Evolutionary conservation across 805 yeast genomes (phyloP), one percentile per base, ranked within the genome.

Genomic region (Yarrowia hollandica): DNA sequence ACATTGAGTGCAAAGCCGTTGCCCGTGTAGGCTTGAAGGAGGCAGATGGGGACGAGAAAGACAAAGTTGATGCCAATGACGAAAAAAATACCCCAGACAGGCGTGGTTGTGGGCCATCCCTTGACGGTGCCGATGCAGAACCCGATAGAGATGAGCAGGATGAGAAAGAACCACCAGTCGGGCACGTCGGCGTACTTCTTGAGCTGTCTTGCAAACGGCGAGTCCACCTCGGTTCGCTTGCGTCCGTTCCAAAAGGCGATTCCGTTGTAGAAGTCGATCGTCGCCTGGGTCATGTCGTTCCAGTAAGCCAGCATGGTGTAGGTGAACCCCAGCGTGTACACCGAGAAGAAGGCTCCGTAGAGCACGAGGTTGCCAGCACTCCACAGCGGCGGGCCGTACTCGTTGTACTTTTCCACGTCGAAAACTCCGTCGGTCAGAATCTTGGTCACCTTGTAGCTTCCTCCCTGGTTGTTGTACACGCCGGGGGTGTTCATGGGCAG

Each of bases 341-440:
- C 67, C 22, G 79, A 78, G 68, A 82, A 82, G 65, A 74, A 77
- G 0, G 83, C 79, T 19, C 87, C 86, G 65, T 82, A 83, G 18
- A 75, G 67, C 5, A 65, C 63, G 41, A 64, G 25, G 41, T 57
- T 52, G 9, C 63, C 87, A 5, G 89, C 88, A 30, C 81, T 67
- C 65, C 82, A 83, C 67, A 78, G 83, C 10, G 88, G 88, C 6
- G 87, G 85, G 0, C 88, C 83, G 71, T 84, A 84, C 10, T 71
- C 68, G 65, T 79, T 69, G 69, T 83, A 84, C 6, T 73, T 79
- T 11, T 68, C 71, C 46, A 72, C 69, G 64, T 78, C 74, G 61
- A 84, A 75, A 4, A 48, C 56, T 16, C 75, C 61, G 31, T 56
- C 26, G 25, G 61, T 44, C 50, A 83, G 66, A 25, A 83, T 74